Percentiles rank a stretch among this genome's conserved stretches.
These are phyloP conservation scores for Exophiala sp. DNA, from an alignment of 2,329 filamentous ascomycete species.

Conservation along the genomic window DNA sequence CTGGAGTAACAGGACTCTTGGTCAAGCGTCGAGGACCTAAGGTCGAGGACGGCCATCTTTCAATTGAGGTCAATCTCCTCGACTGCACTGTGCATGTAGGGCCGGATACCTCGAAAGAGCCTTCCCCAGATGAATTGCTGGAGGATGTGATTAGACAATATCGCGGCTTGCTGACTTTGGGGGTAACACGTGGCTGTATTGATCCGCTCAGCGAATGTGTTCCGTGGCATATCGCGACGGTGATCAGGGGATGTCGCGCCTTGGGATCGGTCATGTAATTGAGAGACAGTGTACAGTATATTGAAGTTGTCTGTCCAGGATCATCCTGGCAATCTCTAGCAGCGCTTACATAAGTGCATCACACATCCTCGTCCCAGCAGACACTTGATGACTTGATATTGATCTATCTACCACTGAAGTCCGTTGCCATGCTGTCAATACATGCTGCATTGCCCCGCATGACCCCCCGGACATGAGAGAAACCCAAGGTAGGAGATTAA, in stretches of 20 bases:
- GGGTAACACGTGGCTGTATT: slow-evolving; percentile 41
- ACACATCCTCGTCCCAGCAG: too few species aligned
- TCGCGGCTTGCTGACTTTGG: slow-evolving; percentile 43
- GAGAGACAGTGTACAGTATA: background rate
- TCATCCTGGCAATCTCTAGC: background rate
- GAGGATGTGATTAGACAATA: slow-evolving; percentile 44
- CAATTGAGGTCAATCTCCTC: slow-evolving; percentile 43
- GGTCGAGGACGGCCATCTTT: slow-evolving; percentile 40
- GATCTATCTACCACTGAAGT: too few species aligned
- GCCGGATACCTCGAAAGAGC: background rate
- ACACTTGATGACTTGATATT: too few species aligned
- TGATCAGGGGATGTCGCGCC: slow-evolving; percentile 34
- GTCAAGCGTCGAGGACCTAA: slow-evolving; percentile 43
- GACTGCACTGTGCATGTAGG: slow-evolving; percentile 29
- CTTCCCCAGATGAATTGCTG: slow-evolving; percentile 33
- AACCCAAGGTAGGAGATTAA: too few species aligned
- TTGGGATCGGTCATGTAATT: slow-evolving; percentile 19
- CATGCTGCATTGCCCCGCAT: too few species aligned
- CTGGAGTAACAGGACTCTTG: slow-evolving; percentile 46
- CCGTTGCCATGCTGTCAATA: too few species aligned
- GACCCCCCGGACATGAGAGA: too few species aligned
- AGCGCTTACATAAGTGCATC: too few species aligned
- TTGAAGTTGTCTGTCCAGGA: too few species aligned
- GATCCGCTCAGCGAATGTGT: slow-evolving; percentile 39
- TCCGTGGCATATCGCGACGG: slow-evolving; percentile 48